Percentiles rank a stretch among this genome's conserved stretches.
These are phyloP conservation scores for Saccharomycopsis crataegensis DNA, from an alignment of 1,139 yeast species.

Conservation along the genomic window DNA sequence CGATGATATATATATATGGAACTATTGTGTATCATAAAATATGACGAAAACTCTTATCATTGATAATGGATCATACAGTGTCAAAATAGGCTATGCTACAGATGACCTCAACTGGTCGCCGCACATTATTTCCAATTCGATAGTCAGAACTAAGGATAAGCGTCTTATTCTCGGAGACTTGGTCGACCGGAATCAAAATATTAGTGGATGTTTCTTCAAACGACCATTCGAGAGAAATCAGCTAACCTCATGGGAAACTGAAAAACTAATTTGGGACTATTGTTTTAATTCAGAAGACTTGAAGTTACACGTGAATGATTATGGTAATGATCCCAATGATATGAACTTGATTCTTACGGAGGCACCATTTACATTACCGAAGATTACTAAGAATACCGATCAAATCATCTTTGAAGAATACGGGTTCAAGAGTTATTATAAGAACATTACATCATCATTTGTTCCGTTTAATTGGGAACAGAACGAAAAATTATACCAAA, in stretches of 20 bases:
- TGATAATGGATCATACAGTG: constrained; percentile 83
- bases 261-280: constrained; percentile 91
- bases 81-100: constrained; percentile 63
- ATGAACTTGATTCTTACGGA: constrained; percentile 40
- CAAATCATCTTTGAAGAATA: constrained; percentile 93
- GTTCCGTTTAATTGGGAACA: constrained; percentile 55
- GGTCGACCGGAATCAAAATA: constrained; percentile 55
- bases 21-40: background rate
- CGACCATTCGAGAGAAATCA: constrained; percentile 89
- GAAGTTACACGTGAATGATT: constrained; percentile 24
- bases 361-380: constrained; percentile 77
- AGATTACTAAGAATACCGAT: constrained; percentile 77
- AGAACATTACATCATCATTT: constrained; percentile 51
- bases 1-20: no score
- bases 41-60: constrained; percentile 34
- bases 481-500: constrained; percentile 24
- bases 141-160: constrained; percentile 73
- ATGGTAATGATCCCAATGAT: constrained; percentile 32
- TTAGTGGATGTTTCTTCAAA: constrained; percentile 65
- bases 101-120: constrained; percentile 33
- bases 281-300: constrained; percentile 39
- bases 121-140: constrained; percentile 53
- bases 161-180: constrained; percentile 69
- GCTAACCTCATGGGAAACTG: constrained; percentile 84
- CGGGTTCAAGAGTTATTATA: constrained; percentile 53